Evolutionary conservation across 495 filamentous ascomycete species (phyloP).

Genomic region (Oleoguttula mirabilis): DNA sequence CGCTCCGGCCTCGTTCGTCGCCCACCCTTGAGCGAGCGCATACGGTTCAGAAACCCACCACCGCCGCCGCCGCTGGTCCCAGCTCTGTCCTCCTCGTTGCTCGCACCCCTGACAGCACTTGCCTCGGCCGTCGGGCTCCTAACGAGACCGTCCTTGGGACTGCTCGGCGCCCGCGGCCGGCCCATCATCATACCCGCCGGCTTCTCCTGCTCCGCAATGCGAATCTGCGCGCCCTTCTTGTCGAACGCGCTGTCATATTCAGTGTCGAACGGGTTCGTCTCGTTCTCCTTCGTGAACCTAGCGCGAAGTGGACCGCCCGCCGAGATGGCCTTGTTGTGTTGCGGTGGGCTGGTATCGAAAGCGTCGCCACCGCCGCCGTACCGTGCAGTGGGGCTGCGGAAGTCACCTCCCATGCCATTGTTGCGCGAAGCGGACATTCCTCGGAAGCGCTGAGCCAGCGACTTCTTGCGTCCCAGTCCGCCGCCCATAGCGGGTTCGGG

Average conservation of each 20-base stretch:
- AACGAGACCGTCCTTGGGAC: constrained; percentile 36
- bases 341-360: constrained; percentile 6
- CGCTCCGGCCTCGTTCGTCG: constrained; percentile 16
- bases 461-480: constrained; percentile 82
- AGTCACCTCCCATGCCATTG: not conserved
- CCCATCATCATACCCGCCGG: constrained; percentile 18
- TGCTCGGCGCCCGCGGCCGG: constrained; percentile 46
- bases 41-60: constrained; percentile 67
- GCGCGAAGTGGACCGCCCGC: constrained; percentile 15
- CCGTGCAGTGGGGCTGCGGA: constrained; percentile 1
- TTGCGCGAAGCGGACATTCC: constrained; percentile 26
- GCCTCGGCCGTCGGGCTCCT: constrained; percentile 17
- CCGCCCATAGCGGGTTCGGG: constrained; percentile 27
- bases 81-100: constrained; percentile 47
- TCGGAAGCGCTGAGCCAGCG: constrained; percentile 56
- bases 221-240: constrained; percentile 51
- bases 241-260: constrained; percentile 69
- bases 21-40: constrained; percentile 41
- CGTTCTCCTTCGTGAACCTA: constrained; percentile 28
- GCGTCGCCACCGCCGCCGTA: constrained; percentile 15
- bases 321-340: constrained; percentile 21
- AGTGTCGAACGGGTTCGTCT: constrained; percentile 77
- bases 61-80: constrained; percentile 29
- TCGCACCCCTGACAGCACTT: constrained; percentile 41
- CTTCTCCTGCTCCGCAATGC: constrained; percentile 39